Conservation (phyloP, 192 early-diverging fungal species). For the Entomortierella chlamydospora region DNA sequence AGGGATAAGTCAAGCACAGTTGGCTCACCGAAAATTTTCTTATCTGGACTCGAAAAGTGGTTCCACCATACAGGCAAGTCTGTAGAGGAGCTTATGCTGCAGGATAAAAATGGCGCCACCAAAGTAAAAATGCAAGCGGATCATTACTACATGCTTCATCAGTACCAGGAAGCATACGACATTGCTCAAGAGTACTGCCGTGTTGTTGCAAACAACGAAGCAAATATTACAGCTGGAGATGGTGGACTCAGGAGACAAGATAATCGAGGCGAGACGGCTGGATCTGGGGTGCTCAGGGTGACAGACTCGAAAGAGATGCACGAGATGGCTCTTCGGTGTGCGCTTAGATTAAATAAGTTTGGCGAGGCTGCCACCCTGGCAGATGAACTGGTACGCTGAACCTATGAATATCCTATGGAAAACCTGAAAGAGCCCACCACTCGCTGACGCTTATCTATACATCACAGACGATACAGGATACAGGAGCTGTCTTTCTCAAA, state of each 20-base stretch:
- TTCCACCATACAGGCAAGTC: constrained; percentile 28
- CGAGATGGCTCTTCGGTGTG: constrained; percentile 44
- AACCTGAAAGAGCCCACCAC: too few relatives aligned
- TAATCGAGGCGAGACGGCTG: background rate
- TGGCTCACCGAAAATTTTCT: background rate
- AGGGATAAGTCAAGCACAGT: too few relatives aligned
- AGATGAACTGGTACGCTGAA: constrained; percentile 17
- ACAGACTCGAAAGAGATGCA: constrained; percentile 49
- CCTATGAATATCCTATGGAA: too few relatives aligned
- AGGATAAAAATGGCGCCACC: constrained; percentile 44
- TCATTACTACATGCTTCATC: constrained; percentile 44
- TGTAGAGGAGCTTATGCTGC: constrained; percentile 20
- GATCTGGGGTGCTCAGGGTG: constrained; percentile 20
- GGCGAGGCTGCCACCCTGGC: constrained; percentile 14
- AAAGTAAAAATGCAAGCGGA: constrained; percentile 50
- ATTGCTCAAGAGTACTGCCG: constrained; percentile 31
- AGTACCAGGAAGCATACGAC: constrained; percentile 39
- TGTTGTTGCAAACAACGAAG: constrained; percentile 7
- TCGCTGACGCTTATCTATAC: background rate
- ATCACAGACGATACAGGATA: constrained; percentile 27
- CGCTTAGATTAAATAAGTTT: constrained; percentile 16
- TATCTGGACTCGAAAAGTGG: constrained; percentile 17
- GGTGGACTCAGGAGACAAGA: background rate
- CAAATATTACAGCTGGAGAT: background rate
- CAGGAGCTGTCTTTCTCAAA: constrained; percentile 35